Evolutionary conservation across 2,329 filamentous ascomycete genomes (phyloP), one percentile per base, ranked within the genome.

Genomic region (Colletotrichum truncatum): DNA sequence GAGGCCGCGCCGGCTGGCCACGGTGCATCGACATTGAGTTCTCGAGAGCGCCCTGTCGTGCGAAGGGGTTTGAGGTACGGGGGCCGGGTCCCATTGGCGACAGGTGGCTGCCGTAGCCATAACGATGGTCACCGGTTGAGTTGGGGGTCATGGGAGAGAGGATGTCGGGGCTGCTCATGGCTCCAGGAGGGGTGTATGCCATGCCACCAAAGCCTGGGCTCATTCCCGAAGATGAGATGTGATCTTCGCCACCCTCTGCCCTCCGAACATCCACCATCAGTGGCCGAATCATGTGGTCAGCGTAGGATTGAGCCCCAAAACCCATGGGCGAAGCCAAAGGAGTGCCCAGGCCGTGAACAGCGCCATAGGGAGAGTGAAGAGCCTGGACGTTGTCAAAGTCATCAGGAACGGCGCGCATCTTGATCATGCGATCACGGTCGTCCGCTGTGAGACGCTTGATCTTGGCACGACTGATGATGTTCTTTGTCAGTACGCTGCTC

Each of bases 391-490:
- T 91, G 75, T 91, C 89, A 67, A 92, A 92, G 69, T 89, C 88
- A 68, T 91, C 89, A 8, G 89, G 89, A 4, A 92, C 87, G 4
- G 89, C 89, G 59, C 89, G 84, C 87, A 91, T 91, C 76, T 90
- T 89, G 73, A 92, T 88, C 85, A 91, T 89, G 61, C 88, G 84
- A 66, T 92, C 89, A 49, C 89, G 85, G 72, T 92, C 89, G 75
- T 91, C 89, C n/a, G 84, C 87, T 70, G 86, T 91, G 67, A 91
- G 81, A 48, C 89, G 84, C 83, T 92, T 92, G 73, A 91, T 91
- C 75, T 92, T 92, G 45, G 89, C 89, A 69, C 89, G 86, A 71
- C 89, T 91, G 60, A 52, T 14, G 34, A 12, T 30, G 23, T 49
- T 12, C 43, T 21, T 14, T 53, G 56, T 74, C 45, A 72, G 70